Conservation (phyloP, 2,329 filamentous ascomycete genomes). For the Pseudonectria foliicola region DNA sequence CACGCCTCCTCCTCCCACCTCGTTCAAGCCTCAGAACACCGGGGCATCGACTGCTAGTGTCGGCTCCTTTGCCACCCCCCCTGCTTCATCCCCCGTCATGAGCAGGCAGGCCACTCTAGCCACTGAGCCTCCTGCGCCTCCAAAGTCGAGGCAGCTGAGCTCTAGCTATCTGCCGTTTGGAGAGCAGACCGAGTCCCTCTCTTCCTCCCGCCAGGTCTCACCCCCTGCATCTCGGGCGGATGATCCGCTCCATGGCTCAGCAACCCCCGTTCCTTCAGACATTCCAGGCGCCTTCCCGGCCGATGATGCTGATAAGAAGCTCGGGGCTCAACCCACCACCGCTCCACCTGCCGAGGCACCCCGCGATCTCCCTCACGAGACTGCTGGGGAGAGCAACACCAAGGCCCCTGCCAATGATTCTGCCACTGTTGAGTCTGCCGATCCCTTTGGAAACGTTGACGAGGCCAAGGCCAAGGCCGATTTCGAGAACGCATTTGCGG, state of each 20-base stretch:
- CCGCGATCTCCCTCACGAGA: slow-evolving; percentile 11
- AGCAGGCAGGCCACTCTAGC: slow-evolving; percentile 53
- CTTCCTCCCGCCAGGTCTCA: slow-evolving; percentile 71
- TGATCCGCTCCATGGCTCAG: slow-evolving; percentile 34
- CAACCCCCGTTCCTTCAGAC: slow-evolving; percentile 21
- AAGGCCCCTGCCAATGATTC: slow-evolving; percentile 14
- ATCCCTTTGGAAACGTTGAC: slow-evolving; percentile 48
- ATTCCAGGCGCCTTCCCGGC: slow-evolving; percentile 29
- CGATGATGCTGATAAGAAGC: slow-evolving; percentile 26
- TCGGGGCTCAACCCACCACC: slow-evolving; percentile 24
- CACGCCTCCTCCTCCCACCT: slow-evolving; percentile 33
- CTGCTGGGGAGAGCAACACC: slow-evolving; percentile 12
- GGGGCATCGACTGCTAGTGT: slow-evolving; percentile 48
- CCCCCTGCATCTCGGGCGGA: slow-evolving; percentile 55
- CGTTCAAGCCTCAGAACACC: slow-evolving; percentile 48
- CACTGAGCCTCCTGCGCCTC: slow-evolving; percentile 53
- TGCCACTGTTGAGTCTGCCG: slow-evolving; percentile 20
- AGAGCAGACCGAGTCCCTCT: slow-evolving; percentile 59
- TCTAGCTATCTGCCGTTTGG: slow-evolving; percentile 69
- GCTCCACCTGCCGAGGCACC: slow-evolving; percentile 24
- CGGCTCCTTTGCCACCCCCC: slow-evolving; percentile 45
- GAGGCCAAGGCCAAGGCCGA: slow-evolving; percentile 65
- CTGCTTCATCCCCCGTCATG: slow-evolving; percentile 56
- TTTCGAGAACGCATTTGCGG: slow-evolving; percentile 79
- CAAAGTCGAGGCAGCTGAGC: slow-evolving; percentile 70